Base-by-base conservation (phyloP, 2,329 filamentous ascomycete genomes). In the Ilyonectria mors-panacis region DNA sequence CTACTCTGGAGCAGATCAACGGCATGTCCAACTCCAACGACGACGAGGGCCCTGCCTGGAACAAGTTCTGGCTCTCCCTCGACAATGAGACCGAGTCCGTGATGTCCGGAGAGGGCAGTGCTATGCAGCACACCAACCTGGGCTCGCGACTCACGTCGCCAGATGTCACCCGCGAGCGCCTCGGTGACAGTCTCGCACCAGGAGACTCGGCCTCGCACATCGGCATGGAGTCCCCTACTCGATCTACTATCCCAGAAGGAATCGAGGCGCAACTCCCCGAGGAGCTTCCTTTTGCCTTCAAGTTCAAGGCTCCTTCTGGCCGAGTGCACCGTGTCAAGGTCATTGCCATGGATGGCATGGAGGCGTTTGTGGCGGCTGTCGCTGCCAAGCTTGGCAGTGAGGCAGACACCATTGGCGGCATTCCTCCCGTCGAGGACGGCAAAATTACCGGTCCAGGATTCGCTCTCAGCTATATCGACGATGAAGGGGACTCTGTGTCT, bases 61-160 rank as follows among this genome's bases (percentile, higher is more conserved):
- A 98, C 85, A 99, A 98, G 82, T 99, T 99, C 85, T 99, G 96
- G 96, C 87, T 98, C 73, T 98, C 96, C 1, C 91, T 99, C 75
- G 89, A 98, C 80, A 91, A 97, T 75, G 95, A 97, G 80, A 95
- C 95, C 15, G 96, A 98, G 82, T 99, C 96, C 2, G 92, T 97
- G 87, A 91, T 98, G 81, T 99, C 96, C 66, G 96, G 95, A 67
- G 94, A 97, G 64, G 93, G 92, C 55, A 93, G 93, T 77, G 91
- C 92, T 76, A 92, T 90, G 75, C 85, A 85, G 75, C 79, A 90
- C 85, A 76, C 90, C 59, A 90, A 92, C 65, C 85, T 91, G 54
- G 89, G 90, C 68, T 88, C 90, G 60, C 90, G 93, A 67, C 86
- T 95, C 73, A 91, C 97, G 83, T 97, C 94, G 39, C 94, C 94